Base-by-base conservation (phyloP, 148 eudicot species). In the Nepenthes gracilis region DNA sequence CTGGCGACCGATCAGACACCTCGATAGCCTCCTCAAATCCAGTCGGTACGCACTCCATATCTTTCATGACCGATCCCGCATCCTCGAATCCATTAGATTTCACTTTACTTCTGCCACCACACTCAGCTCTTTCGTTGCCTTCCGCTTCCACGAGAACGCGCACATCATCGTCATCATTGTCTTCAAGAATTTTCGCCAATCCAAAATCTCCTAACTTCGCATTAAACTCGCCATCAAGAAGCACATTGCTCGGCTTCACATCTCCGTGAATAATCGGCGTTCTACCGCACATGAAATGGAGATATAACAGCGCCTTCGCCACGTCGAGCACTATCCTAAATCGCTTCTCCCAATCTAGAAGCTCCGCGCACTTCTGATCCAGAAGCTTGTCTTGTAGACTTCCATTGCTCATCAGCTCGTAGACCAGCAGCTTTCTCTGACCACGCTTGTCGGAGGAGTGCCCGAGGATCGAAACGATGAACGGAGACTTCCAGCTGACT, bases 151-250 rank as follows among this genome's bases (percentile, higher is more conserved):
- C n/a, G 47, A 64, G 65, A 47, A 68, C 73, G 63, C 62, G 59
- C 60, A 49, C 78, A 12, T 78, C 80, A n/a, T 15, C 35, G 48
- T 62, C 69, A 12, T 78, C 80, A n/a, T 15, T 40, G 48, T 62
- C 69, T 45, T 74, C 78, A 4, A 88, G 72, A 37, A 72, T 74
- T 52, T 74, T 82, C 1, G 96, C 96, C 38, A 93, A 50, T 3
- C 98, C 96, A 36, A 93, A 93, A 68, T 93, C 98, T 1, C 88
- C 96, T 13, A 93, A 76, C 50, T 88, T 93, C 0, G 98, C 91
- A 52, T 76, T 74, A 45, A 93, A 88, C 12, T 64, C 63, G 1
- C 56, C 61, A 43, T 88, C 98, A 32, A 93, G 68, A 54, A 93
- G 64, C 4, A 92, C 70, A 72, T 92, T 92, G 8, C 94, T 85